These are phyloP conservation scores for Penicillium griseofulvum DNA, from an alignment of 2,329 filamentous ascomycete species.

Conservation along the genomic window DNA sequence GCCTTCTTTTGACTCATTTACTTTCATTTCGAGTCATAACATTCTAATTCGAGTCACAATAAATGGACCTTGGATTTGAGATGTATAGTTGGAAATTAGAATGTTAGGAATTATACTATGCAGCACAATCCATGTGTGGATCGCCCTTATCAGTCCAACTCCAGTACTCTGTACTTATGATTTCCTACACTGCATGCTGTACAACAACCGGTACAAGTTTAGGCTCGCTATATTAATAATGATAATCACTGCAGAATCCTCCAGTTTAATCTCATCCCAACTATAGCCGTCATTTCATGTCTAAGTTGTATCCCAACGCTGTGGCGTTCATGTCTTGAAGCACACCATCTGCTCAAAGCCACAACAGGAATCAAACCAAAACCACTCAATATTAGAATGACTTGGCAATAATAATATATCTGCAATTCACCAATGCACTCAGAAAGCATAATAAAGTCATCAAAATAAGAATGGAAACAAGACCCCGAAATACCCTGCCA, in stretches of 20 bases:
- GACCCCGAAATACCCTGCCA: not conserved
- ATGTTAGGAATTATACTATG: not conserved
- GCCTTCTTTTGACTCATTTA: constrained; percentile 2
- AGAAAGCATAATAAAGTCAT: not conserved
- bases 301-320: not conserved
- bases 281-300: not conserved
- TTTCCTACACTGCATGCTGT: not conserved
- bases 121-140: not conserved
- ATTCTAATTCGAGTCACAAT: not conserved
- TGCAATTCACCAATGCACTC: not conserved
- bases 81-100: not conserved
- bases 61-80: not conserved
- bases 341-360: not conserved
- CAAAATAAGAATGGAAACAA: not conserved
- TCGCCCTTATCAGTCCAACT: not conserved
- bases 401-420: not conserved
- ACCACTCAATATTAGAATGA: not conserved
- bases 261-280: not conserved
- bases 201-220: not conserved
- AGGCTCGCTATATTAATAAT: not conserved
- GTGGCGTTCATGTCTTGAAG: not conserved
- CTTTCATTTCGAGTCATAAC: constrained; percentile 1
- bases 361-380: not conserved
- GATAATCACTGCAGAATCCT: not conserved
- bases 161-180: not conserved